Conservation (phyloP, 257 asterid species). For the Lycium ferocissimum region DNA sequence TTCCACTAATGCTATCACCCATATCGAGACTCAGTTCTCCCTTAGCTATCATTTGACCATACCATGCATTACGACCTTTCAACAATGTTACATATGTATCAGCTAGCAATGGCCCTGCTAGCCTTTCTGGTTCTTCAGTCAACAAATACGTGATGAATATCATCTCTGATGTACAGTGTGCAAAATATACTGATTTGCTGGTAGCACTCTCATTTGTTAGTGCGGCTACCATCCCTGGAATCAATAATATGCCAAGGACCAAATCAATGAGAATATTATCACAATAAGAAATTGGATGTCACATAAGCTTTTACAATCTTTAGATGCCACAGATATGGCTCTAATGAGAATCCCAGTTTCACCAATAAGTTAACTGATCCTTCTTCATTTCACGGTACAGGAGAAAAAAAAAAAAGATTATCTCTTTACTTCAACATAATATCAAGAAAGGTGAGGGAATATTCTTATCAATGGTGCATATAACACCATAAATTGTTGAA, state of each 20-base stretch:
- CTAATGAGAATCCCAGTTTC: not conserved
- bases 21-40: constrained; percentile 78
- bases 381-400: not conserved
- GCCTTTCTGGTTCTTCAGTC: constrained; percentile 88
- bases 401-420: not conserved
- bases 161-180: constrained; percentile 94
- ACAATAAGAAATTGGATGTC: too few relatives aligned
- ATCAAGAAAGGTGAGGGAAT: not conserved
- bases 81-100: constrained; percentile 85
- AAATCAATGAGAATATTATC: not conserved
- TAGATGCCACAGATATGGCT: not conserved
- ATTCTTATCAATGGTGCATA: not conserved
- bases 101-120: constrained; percentile 92
- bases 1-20: constrained; percentile 93
- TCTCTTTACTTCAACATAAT: not conserved
- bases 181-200: constrained; percentile 90
- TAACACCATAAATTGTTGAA: not conserved
- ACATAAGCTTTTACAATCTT: not conserved
- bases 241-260: not conserved
- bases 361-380: not conserved
- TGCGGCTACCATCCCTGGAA: constrained; percentile 87
- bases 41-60: constrained; percentile 89
- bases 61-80: constrained; percentile 95
- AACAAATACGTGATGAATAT: constrained; percentile 84
- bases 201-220: constrained; percentile 93